phyloP scores from a whole-genome alignment of 441 rosid genomes.

The Viola pubescens region DNA sequence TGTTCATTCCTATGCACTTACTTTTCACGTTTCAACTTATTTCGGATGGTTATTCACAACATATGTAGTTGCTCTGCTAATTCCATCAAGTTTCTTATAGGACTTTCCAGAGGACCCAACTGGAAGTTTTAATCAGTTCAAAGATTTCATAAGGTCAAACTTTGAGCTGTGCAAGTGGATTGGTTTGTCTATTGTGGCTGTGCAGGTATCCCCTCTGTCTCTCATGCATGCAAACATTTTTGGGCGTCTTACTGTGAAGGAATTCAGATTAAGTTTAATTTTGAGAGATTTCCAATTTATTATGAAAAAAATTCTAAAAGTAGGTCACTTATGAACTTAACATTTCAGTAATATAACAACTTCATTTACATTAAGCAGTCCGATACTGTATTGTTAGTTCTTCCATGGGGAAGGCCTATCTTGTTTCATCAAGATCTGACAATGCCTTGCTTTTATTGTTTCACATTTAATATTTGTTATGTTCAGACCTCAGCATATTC shows the following conservation, averaged over 20 bases:
- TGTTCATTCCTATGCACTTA: background rate
- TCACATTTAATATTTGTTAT: no score
- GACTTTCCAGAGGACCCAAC: slow-evolving; percentile 80
- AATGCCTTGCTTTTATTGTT: no score
- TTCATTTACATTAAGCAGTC: no score
- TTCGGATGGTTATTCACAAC: background rate
- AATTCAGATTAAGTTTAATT: background rate
- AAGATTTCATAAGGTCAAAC: slow-evolving; percentile 54
- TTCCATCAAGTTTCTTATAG: slow-evolving; percentile 25
- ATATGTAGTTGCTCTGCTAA: slow-evolving; percentile 12
- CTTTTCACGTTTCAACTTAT: slow-evolving; percentile 6
- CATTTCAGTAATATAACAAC: no score
- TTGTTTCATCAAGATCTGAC: no score
- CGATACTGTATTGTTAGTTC: no score
- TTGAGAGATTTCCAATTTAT: no score
- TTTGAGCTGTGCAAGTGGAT: slow-evolving; percentile 76
- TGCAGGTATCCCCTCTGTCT: slow-evolving; percentile 44
- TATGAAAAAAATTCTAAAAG: no score
- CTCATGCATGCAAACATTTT: slow-evolving; percentile 1
- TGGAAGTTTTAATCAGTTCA: slow-evolving; percentile 55
- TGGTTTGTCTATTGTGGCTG: slow-evolving; percentile 56
- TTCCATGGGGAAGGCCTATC: no score
- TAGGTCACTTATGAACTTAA: no score
- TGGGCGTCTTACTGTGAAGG: background rate
- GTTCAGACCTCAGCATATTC: no score